These are phyloP conservation scores for Aspergillus sparsus DNA, from an alignment of 495 filamentous ascomycete genomes.

Conservation along the genomic window DNA sequence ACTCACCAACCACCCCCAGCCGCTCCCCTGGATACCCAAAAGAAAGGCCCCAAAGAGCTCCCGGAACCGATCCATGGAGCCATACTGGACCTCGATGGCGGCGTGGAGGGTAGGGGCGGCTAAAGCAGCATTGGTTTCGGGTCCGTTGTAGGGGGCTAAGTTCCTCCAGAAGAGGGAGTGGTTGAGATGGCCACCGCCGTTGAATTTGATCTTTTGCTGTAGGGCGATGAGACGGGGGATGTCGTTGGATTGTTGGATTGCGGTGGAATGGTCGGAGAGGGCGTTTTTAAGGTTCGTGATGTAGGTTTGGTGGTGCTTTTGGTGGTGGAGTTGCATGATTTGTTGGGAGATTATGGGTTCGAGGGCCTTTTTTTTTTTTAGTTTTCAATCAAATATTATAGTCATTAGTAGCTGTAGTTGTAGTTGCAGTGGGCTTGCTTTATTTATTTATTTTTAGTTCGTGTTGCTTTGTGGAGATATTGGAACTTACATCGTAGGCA, in stretches of 20 bases:
- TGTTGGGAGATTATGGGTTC: constrained; percentile 90
- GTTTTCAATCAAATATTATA: too few species aligned
- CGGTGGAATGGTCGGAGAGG: constrained; percentile 49
- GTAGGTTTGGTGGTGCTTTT: constrained; percentile 68
- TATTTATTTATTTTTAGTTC: constrained; percentile 8
- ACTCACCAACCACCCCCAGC: constrained; percentile 93
- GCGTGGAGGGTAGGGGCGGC: constrained; percentile 52
- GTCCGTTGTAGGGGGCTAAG: constrained; percentile 64
- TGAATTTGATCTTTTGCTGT: constrained; percentile 88
- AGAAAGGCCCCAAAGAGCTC: constrained; percentile 69
- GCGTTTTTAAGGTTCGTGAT: constrained; percentile 62
- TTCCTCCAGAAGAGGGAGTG: constrained; percentile 94
- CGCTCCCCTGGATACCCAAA: constrained; percentile 85
- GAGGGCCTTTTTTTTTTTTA: constrained; percentile 58
- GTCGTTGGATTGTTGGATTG: constrained; percentile 42
- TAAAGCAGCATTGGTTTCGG: constrained; percentile 65
- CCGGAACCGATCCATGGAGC: constrained; percentile 66
- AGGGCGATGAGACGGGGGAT: constrained; percentile 66
- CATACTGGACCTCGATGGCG: constrained; percentile 72
- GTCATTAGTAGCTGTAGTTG: too few species aligned
- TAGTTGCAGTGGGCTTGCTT: constrained; percentile 49
- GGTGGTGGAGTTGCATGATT: constrained; percentile 91
- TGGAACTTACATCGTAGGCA: constrained; percentile 40
- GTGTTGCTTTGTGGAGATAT: background rate
- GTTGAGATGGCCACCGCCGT: constrained; percentile 92